Conservation (phyloP, 768 basidiomycete genomes). For the Serpula lacrymans region DNA sequence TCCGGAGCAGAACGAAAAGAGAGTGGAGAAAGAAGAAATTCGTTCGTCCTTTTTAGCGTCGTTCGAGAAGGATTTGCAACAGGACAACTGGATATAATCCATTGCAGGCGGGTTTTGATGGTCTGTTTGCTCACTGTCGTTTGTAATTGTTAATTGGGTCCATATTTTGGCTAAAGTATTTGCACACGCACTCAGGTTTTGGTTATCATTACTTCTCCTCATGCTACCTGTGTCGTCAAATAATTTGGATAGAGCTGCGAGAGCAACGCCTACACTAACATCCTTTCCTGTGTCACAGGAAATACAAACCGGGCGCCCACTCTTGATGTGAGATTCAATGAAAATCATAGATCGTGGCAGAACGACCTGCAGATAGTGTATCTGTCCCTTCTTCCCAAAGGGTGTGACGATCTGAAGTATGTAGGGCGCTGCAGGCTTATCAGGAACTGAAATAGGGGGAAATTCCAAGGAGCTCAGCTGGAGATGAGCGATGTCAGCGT, state of each 20-base stretch:
- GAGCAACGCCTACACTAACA: slow-evolving; percentile 56
- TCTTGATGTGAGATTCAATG: slow-evolving; percentile 36
- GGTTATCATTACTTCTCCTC: too few species aligned
- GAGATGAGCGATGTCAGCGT: slow-evolving; percentile 12
- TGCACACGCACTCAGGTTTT: not conserved
- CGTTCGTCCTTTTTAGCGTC: slow-evolving; percentile 77
- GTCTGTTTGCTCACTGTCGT: slow-evolving; percentile 45
- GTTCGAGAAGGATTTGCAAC: slow-evolving; percentile 80
- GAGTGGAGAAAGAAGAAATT: slow-evolving; percentile 54
- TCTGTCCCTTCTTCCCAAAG: slow-evolving; percentile 53
- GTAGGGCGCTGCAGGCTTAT: not conserved
- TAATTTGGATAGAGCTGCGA: slow-evolving; percentile 53
- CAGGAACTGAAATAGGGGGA: not conserved
- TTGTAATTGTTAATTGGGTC: not conserved
- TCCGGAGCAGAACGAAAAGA: not conserved
- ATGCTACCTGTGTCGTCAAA: too few species aligned
- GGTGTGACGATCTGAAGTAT: slow-evolving; percentile 24
- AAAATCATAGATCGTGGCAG: slow-evolving; percentile 51
- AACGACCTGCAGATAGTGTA: slow-evolving; percentile 42
- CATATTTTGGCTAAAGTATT: not conserved
- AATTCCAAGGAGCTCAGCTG: slow-evolving; percentile 10
- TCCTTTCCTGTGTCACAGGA: slow-evolving; percentile 61
- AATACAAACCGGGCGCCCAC: slow-evolving; percentile 40
- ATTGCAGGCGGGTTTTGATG: slow-evolving; percentile 75
- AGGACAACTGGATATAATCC: slow-evolving; percentile 76